Conservation (phyloP, 1,284 basidiomycete species). For the Macrocystidia cucumis region DNA sequence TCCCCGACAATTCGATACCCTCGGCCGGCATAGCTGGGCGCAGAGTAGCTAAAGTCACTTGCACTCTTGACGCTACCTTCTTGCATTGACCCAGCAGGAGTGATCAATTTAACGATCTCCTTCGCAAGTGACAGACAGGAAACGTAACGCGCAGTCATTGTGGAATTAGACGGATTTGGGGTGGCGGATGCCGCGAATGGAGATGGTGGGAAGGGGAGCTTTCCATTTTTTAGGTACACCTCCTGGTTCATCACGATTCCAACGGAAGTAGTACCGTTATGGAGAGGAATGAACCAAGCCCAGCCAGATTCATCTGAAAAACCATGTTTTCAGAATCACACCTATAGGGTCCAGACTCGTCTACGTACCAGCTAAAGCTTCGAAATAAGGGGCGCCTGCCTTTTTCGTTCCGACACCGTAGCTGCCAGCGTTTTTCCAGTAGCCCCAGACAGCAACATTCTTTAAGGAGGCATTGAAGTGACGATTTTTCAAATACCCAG, state of each 20-base stretch:
- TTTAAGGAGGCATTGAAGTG: conserved; percentile 60
- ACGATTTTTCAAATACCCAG: conserved; percentile 59
- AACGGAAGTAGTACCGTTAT: conserved; percentile 59
- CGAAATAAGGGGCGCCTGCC: conserved; percentile 64
- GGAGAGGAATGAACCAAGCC: conserved; percentile 73
- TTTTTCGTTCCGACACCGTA: conserved; percentile 50
- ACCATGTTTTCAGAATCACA: conserved; percentile 5
- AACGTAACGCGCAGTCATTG: conserved; percentile 37
- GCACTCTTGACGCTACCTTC: conserved; percentile 36
- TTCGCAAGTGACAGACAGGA: conserved; percentile 44
- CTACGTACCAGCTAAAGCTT: conserved; percentile 54
- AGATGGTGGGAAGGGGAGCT: conserved; percentile 27
- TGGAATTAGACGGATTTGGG: conserved; percentile 21
- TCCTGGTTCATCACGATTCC: conserved; percentile 68
- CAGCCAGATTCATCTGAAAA: conserved; percentile 65
- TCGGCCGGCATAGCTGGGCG: conserved; percentile 49
- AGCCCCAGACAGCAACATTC: conserved; percentile 74
- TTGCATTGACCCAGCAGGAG: conserved; percentile 37
- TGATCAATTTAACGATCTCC: conserved; percentile 43
- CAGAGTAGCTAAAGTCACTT: conserved; percentile 65
- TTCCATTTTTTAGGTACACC: conserved; percentile 31
- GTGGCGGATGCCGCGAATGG: conserved; percentile 20
- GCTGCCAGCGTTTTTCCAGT: conserved; percentile 49
- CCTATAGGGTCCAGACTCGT: background rate
- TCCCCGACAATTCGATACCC: conserved; percentile 63